These are phyloP conservation scores for Boeremia lycopersici DNA, from an alignment of 2,329 filamentous ascomycete species.

Conservation along the genomic window DNA sequence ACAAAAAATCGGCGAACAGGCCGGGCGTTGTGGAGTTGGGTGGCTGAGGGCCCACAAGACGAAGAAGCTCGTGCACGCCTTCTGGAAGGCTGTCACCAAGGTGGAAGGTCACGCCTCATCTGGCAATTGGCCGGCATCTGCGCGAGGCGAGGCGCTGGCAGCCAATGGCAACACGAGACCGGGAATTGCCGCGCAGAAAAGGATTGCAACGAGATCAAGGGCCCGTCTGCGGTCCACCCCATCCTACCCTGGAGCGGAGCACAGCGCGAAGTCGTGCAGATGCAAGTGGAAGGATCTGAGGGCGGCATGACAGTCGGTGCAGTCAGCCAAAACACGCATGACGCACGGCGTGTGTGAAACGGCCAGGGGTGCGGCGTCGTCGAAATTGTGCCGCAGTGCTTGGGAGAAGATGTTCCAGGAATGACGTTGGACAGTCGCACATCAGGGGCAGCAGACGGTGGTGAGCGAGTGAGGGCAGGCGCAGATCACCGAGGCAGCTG, in stretches of 20 bases:
- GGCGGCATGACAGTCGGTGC: constrained; percentile 23
- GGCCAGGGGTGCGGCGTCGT: constrained; percentile 4
- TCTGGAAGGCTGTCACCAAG: constrained; percentile 26
- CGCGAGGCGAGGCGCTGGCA: constrained; percentile 11
- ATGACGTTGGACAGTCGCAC: constrained; percentile 3
- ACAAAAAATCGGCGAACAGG: constrained; percentile 14
- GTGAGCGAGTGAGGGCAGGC: not conserved
- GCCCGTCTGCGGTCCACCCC: constrained; percentile 13
- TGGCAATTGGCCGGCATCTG: constrained; percentile 16
- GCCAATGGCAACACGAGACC: constrained; percentile 8
- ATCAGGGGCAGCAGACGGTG: constrained; percentile 6
- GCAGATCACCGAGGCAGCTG: constrained; percentile 14
- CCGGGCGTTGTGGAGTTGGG: constrained; percentile 14
- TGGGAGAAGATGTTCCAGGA: constrained; percentile 10
- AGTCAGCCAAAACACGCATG: constrained; percentile 22
- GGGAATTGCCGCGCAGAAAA: constrained; percentile 14
- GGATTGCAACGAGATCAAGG: constrained; percentile 14
- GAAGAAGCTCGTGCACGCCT: constrained; percentile 25
- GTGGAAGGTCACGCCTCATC: constrained; percentile 17
- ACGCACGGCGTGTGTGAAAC: constrained; percentile 12
- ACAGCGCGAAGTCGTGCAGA: constrained; percentile 19
- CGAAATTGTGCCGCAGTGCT: constrained; percentile 7
- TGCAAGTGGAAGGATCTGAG: constrained; percentile 23
- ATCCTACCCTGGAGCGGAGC: constrained; percentile 12
- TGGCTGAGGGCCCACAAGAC: constrained; percentile 16